A percentile compares a stretch with the other conserved stretches of the same genome.
phyloP scores from a whole-genome alignment of 2,329 filamentous ascomycete species.

The Cladophialophora yegresii region DNA sequence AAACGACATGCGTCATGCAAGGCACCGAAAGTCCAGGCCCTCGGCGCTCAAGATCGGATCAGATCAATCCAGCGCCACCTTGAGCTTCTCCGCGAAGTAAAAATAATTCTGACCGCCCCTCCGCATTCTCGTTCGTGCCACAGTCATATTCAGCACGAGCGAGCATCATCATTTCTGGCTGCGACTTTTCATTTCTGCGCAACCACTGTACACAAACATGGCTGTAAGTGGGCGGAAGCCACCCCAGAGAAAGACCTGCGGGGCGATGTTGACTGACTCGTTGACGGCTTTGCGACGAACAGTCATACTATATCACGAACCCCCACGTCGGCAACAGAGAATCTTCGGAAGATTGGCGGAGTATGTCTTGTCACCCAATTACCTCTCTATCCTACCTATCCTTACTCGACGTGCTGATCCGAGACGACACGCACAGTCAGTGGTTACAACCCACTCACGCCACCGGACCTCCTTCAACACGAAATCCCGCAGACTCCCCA shows the following conservation, averaged over 20 bases:
- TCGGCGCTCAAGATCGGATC: not conserved
- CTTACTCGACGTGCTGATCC: not conserved
- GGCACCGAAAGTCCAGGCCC: constrained; percentile 12
- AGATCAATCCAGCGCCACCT: not conserved
- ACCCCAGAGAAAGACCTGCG: not conserved
- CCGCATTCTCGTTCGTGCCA: constrained; percentile 2
- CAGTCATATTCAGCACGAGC: not conserved
- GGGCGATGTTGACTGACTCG: constrained; percentile 19
- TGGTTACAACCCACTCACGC: constrained; percentile 90
- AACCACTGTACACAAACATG: constrained; percentile 3
- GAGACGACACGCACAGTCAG: constrained; percentile 63
- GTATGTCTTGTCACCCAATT: constrained; percentile 61
- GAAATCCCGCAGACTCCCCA: constrained; percentile 67
- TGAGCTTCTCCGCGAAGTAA: constrained; percentile 3
- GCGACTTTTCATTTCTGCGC: not conserved
- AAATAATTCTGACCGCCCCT: constrained; percentile 8
- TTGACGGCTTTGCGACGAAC: not conserved
- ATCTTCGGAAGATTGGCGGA: constrained; percentile 78
- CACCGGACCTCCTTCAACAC: constrained; percentile 79
- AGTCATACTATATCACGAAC: constrained; percentile 74
- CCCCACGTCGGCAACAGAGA: constrained; percentile 74
- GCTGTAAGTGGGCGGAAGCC: constrained; percentile 24
- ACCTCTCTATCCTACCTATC: not conserved
- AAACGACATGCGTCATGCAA: constrained; percentile 19
- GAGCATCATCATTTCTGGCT: not conserved